A percentile compares a stretch with the other conserved stretches of the same genome.
These are phyloP conservation scores for Didymella glomerata DNA, from an alignment of 2,329 filamentous ascomycete species.

Conservation along the genomic window DNA sequence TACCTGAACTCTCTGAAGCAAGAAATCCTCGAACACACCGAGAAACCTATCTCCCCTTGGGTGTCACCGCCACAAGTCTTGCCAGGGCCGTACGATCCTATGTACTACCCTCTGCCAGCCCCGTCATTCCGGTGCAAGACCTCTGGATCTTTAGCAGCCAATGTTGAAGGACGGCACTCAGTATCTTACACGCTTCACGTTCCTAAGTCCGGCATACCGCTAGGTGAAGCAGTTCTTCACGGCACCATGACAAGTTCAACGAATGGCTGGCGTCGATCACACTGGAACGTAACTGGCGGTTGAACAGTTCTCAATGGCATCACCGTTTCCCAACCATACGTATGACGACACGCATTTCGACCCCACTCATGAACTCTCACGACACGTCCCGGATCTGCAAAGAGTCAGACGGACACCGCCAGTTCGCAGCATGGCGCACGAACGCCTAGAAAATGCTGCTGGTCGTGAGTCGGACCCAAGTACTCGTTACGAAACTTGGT, in stretches of 20 bases:
- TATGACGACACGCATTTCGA: constrained; percentile 1
- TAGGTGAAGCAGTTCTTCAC: constrained; percentile 26
- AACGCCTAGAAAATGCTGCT: constrained; percentile 3
- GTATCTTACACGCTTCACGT: constrained; percentile 41
- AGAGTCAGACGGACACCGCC: constrained; percentile 4
- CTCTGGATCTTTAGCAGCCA: constrained; percentile 16
- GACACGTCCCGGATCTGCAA: background rate
- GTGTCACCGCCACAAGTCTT: constrained; percentile 40
- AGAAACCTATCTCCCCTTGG: constrained; percentile 46
- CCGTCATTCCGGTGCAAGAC: constrained; percentile 38
- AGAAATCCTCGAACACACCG: constrained; percentile 24
- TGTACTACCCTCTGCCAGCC: constrained; percentile 45
- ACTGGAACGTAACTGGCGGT: constrained; percentile 45
- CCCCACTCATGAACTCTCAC: background rate
- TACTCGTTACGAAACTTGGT: constrained; percentile 14
- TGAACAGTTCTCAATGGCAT: constrained; percentile 25
- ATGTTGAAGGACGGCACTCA: constrained; percentile 19
- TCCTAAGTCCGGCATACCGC: constrained; percentile 33
- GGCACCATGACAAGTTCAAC: constrained; percentile 41
- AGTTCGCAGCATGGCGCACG: constrained; percentile 6
- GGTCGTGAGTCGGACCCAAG: constrained; percentile 8
- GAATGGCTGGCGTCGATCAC: constrained; percentile 46
- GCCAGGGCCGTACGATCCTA: constrained; percentile 49
- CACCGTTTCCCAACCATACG: background rate
- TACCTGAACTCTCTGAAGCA: constrained; percentile 22